Evolutionary conservation across 176 grass and related monocot genomes (phyloP), one percentile per base, ranked within the genome.

Genomic region (Cenchrus purpureus): DNA sequence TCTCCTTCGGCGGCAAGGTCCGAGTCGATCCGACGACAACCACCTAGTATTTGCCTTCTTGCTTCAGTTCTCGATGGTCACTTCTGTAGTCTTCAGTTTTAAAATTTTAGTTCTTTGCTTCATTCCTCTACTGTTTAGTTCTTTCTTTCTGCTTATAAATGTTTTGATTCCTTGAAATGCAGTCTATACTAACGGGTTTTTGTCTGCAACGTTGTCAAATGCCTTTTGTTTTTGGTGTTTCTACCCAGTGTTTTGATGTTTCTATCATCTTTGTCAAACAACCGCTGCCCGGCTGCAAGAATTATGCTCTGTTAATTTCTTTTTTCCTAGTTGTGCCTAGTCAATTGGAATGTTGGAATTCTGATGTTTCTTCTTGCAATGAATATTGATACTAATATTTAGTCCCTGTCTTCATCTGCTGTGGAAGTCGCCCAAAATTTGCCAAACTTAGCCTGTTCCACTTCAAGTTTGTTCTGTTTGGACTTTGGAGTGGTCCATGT

Each of bases 1-100:
- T 97, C 77, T 94, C 90, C 72, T 92, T 94, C 61, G 95, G 88
- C 20, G 92, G 90, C 89, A 89, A 94, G 95, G 95, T 97, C 44
- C 53, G 53, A 11, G 92, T 97, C 37, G 37, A 40, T 40, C 44
- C 61, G 53, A 11, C 10, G 55, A 16, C 13, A 19, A 17, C 0
- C 40, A 60, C 37, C n/a, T 42, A 32, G 31, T 32, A 43, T 10
- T 34, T 52, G 12, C 29, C 74, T 74, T 42, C 43, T 45, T 46
- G 63, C 40, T 82, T 68, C 40, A 13, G 9, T 48, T 82, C 49
- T 34, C 8, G 20, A 20, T 28, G 56, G 62, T 4, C 37, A 40
- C 37, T 40, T 40, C 37, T 40, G 37, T 4, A 4, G 37, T 40
- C 37, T 40, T 40, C 37, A 40, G 37, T 40, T 40, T 40, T 4